Evolutionary conservation across 1,284 basidiomycete species (phyloP).

Genomic region (Macrocystidia cucumis): DNA sequence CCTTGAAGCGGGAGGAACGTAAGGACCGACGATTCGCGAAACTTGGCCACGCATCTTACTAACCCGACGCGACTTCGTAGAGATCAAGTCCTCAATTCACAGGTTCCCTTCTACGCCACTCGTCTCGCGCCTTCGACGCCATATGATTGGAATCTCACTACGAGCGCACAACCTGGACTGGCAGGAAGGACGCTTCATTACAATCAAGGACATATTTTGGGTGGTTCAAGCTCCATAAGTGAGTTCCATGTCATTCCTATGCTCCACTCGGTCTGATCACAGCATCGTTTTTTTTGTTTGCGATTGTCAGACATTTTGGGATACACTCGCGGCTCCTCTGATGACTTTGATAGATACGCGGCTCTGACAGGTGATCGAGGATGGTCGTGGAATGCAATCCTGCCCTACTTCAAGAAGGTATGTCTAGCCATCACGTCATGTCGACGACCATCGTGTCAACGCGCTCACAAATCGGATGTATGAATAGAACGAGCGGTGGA

Average conservation of each 20-base stretch:
- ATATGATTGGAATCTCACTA: neutral
- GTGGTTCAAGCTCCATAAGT: neutral
- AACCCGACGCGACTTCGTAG: slow-evolving; percentile 12
- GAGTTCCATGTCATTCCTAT: neutral
- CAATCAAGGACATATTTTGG: neutral
- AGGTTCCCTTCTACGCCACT: slow-evolving; percentile 14
- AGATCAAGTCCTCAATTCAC: slow-evolving; percentile 10
- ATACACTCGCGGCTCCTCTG: slow-evolving; percentile 9
- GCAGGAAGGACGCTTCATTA: slow-evolving; percentile 6
- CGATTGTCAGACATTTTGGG: too few species aligned
- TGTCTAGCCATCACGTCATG: too few species aligned
- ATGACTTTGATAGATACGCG: slow-evolving; percentile 11
- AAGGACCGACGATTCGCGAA: neutral
- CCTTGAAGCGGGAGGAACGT: slow-evolving; percentile 11
- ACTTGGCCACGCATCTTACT: neutral
- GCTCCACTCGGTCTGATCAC: too few species aligned
- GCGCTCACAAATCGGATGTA: too few species aligned
- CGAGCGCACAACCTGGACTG: neutral
- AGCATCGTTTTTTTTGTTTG: too few species aligned
- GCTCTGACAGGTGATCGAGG: slow-evolving; percentile 10
- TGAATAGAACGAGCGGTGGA: slow-evolving; percentile 24
- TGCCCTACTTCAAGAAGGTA: slow-evolving; percentile 4
- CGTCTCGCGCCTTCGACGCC: slow-evolving; percentile 11
- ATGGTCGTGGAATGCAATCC: slow-evolving; percentile 10
- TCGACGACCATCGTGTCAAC: too few species aligned